Conservation (phyloP, 768 basidiomycete genomes). For the Mrakia frigida region DNA sequence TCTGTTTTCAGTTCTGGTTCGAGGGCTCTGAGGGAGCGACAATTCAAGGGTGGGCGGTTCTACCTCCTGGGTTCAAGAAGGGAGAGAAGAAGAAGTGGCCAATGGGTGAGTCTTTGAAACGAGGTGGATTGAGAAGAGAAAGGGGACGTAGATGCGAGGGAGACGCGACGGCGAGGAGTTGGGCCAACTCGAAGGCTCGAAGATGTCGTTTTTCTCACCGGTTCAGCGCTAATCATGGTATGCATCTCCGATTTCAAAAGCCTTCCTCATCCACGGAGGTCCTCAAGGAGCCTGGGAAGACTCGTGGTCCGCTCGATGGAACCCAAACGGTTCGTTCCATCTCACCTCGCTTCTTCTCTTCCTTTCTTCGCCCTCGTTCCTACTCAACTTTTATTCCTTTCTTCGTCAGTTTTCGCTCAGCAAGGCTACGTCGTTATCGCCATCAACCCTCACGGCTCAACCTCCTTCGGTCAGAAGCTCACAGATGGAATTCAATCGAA, state of each 20-base stretch:
- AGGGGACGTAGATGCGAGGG: too few species aligned
- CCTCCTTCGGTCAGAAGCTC: slow-evolving; percentile 74
- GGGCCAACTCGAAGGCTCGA: too few species aligned
- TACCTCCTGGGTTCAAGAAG: slow-evolving; percentile 68
- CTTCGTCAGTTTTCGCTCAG: slow-evolving; percentile 58
- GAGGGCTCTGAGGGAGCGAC: slow-evolving; percentile 66
- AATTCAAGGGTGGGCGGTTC: slow-evolving; percentile 80
- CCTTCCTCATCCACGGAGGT: slow-evolving; percentile 71
- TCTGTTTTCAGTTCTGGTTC: slow-evolving; percentile 62
- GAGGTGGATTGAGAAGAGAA: neutral
- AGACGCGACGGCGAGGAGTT: too few species aligned
- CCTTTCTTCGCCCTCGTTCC: neutral
- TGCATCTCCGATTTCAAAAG: slow-evolving; percentile 33
- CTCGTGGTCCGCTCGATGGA: slow-evolving; percentile 76
- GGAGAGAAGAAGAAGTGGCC: slow-evolving; percentile 62
- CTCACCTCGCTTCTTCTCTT: neutral
- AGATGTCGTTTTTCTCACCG: too few species aligned
- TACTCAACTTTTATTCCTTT: neutral
- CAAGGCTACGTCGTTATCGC: slow-evolving; percentile 83
- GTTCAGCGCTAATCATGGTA: too few species aligned
- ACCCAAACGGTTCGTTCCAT: slow-evolving; percentile 54
- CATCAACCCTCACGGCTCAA: slow-evolving; percentile 91
- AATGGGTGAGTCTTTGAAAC: slow-evolving; percentile 40
- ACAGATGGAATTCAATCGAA: slow-evolving; percentile 42
- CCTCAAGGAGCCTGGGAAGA: slow-evolving; percentile 72